Percentiles rank a stretch among this genome's conserved stretches.
These are phyloP conservation scores for Emericellopsis cladophorae DNA, from an alignment of 2,329 filamentous ascomycete genomes.

Conservation along the genomic window DNA sequence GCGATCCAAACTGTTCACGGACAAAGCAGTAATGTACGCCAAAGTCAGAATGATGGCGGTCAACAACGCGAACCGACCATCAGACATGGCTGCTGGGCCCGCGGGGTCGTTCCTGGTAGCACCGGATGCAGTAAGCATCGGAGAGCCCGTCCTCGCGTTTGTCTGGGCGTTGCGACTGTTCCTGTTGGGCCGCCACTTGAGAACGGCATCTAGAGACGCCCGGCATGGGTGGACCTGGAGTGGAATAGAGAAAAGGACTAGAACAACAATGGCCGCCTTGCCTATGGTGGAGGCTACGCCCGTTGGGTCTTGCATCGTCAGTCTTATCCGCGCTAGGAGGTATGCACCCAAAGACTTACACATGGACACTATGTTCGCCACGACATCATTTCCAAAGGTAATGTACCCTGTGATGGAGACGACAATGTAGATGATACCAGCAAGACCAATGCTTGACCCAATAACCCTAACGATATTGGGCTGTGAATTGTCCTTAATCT, in stretches of 20 bases:
- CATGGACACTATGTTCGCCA: slow-evolving; percentile 89
- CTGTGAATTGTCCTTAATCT: slow-evolving; percentile 77
- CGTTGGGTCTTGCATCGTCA: slow-evolving; percentile 18
- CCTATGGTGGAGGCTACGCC: slow-evolving; percentile 74
- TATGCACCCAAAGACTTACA: slow-evolving; percentile 38
- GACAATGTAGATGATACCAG: slow-evolving; percentile 76
- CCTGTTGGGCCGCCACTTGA: slow-evolving; percentile 70
- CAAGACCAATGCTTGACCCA: slow-evolving; percentile 71
- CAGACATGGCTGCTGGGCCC: slow-evolving; percentile 57
- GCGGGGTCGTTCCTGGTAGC: slow-evolving; percentile 35
- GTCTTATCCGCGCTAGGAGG: background rate
- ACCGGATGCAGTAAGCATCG: slow-evolving; percentile 23
- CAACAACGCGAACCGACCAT: slow-evolving; percentile 77
- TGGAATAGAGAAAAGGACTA: slow-evolving; percentile 94
- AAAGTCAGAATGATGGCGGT: slow-evolving; percentile 76
- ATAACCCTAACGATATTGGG: slow-evolving; percentile 65
- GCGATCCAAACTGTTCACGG: slow-evolving; percentile 76
- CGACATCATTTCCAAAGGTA: slow-evolving; percentile 81
- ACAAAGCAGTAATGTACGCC: slow-evolving; percentile 81
- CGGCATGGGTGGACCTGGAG: slow-evolving; percentile 93
- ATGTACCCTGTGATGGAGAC: slow-evolving; percentile 93
- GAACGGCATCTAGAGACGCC: slow-evolving; percentile 87
- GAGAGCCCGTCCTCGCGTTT: slow-evolving; percentile 24
- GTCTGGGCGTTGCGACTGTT: slow-evolving; percentile 15
- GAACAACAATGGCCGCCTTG: slow-evolving; percentile 85